phyloP scores from a whole-genome alignment of 2,329 filamentous ascomycete species.

The Mariannaea sp. region DNA sequence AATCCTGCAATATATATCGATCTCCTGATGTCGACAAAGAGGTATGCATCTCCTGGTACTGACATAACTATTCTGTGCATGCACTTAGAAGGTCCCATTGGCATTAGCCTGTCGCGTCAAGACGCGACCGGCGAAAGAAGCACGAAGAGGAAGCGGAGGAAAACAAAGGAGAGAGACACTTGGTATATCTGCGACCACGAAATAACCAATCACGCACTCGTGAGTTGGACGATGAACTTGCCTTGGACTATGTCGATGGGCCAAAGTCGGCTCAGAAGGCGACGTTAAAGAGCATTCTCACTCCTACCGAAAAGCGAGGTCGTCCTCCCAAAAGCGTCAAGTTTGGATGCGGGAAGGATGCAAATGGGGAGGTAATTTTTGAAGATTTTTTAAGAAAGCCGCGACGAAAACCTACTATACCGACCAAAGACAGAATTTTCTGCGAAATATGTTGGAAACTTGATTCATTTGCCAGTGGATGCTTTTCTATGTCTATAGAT shows the following conservation, averaged over 20 bases:
- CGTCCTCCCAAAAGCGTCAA: conserved; percentile 58
- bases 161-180: conserved; percentile 1
- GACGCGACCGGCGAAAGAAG: conserved; percentile 20
- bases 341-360: conserved; percentile 48
- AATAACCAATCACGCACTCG: conserved; percentile 14
- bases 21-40: conserved; percentile 18
- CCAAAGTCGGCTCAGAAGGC: conserved; percentile 27
- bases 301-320: conserved; percentile 55
- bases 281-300: conserved; percentile 60
- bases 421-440: conserved; percentile 56
- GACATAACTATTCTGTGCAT: neutral
- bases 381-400: conserved; percentile 54
- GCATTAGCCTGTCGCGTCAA: neutral
- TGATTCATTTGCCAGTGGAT: too few species aligned
- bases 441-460: conserved; percentile 63
- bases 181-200: conserved; percentile 20
- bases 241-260: conserved; percentile 14
- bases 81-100: conserved; percentile 5
- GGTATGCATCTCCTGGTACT: conserved; percentile 9
- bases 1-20: conserved; percentile 6
- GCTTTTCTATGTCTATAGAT: too few species aligned
- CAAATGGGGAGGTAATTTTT: conserved; percentile 54
- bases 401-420: conserved; percentile 38
- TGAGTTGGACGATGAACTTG: conserved; percentile 24
- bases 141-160: conserved; percentile 19